Conservation (phyloP, 768 basidiomycete genomes). For the Serendipita sp. region DNA sequence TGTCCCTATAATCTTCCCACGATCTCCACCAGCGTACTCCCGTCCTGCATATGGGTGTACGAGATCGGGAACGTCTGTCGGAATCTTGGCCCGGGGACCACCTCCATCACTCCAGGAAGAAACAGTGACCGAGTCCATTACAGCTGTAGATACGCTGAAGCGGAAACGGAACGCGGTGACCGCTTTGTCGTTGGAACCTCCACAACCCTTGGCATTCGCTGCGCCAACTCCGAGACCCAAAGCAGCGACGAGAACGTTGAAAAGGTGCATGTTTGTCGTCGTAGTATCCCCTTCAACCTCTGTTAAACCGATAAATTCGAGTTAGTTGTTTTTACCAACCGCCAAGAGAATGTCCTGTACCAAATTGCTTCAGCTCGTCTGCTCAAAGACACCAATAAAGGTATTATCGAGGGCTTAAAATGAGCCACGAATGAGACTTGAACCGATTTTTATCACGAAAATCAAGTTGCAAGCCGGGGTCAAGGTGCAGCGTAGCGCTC, state of each 20-base stretch:
- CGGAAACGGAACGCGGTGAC: neutral
- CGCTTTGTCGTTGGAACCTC: neutral
- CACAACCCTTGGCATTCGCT: neutral
- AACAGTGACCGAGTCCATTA: neutral
- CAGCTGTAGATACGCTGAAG: neutral
- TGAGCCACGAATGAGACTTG: no score
- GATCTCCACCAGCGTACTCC: conserved; percentile 2
- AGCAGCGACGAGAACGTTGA: neutral
- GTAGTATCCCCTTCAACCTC: neutral
- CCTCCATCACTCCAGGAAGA: neutral
- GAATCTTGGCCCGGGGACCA: neutral
- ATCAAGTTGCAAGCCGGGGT: no score
- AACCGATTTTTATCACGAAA: no score
- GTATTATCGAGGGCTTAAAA: no score
- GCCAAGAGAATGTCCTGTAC: neutral
- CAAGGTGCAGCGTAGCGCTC: no score
- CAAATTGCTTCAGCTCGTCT: neutral
- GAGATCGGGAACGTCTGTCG: neutral
- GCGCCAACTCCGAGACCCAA: neutral
- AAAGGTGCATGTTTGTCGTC: neutral
- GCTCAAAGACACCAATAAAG: neutral
- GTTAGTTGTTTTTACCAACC: neutral
- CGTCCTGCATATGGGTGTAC: neutral
- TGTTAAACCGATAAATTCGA: neutral
- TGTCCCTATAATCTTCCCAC: conserved; percentile 1